Evolutionary conservation across 257 asterid genomes (phyloP).

Genomic region (Schizonepeta tenuifolia): DNA sequence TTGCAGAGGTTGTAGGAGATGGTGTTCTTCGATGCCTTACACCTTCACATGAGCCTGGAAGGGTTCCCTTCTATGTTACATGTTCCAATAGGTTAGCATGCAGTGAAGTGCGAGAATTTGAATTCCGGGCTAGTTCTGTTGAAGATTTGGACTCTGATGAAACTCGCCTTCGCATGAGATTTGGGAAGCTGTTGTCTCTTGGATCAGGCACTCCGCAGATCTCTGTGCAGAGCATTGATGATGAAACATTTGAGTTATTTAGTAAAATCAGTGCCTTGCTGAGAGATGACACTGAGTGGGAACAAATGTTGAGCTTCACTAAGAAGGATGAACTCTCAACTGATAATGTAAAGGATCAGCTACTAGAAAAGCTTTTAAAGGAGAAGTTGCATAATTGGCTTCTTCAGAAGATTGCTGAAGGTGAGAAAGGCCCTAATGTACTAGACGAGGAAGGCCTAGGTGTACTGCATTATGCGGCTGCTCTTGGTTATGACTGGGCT

Average conservation of each 20-base stretch:
- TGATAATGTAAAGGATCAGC: constrained; percentile 64
- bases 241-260: constrained; percentile 49
- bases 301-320: constrained; percentile 50
- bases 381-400: constrained; percentile 81
- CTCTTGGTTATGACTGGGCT: constrained; percentile 91
- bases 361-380: constrained; percentile 67
- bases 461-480: constrained; percentile 86
- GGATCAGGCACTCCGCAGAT: constrained; percentile 46
- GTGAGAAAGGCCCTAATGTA: constrained; percentile 75
- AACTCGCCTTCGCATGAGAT: constrained; percentile 72
- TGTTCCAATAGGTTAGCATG: constrained; percentile 94
- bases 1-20: constrained; percentile 71
- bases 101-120: constrained; percentile 95
- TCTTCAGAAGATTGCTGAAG: constrained; percentile 71
- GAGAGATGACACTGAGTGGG: constrained; percentile 76
- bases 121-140: constrained; percentile 51
- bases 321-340: constrained; percentile 54
- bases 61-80: constrained; percentile 83
- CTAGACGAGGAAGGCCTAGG: constrained; percentile 88
- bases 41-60: constrained; percentile 72
- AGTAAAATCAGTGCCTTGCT: constrained; percentile 60
- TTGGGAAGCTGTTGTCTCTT: constrained; percentile 68
- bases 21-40: constrained; percentile 86
- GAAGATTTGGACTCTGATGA: constrained; percentile 63
- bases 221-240: constrained; percentile 37